Evolutionary conservation across 139 green algal species (phyloP).

Genomic region (Coccomyxa sp.): DNA sequence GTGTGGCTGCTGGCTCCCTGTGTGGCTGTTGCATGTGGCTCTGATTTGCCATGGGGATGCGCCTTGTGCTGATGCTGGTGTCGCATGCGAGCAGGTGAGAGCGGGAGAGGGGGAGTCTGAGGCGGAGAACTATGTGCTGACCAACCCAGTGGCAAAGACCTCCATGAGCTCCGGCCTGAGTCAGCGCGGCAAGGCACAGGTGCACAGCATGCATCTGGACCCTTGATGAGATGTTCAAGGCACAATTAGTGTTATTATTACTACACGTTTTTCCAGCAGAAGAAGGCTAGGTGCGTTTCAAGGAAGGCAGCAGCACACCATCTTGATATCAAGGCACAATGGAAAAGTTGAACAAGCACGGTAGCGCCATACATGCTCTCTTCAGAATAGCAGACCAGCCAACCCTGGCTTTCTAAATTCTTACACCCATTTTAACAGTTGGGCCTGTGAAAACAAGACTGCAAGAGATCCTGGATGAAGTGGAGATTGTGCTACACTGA

Average conservation of each 20-base stretch:
- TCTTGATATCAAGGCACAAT: background rate
- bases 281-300: background rate
- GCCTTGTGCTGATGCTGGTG: background rate
- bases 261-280: too few relatives aligned
- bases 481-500: too few relatives aligned
- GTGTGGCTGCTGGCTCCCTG: too few relatives aligned
- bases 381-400: too few relatives aligned
- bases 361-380: background rate
- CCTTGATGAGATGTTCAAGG: background rate
- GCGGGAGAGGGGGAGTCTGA: conserved; percentile 65
- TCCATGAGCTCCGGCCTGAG: conserved; percentile 47
- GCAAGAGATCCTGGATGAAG: too few relatives aligned
- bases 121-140: conserved; percentile 38
- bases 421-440: too few relatives aligned
- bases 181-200: conserved; percentile 51
- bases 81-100: conserved; percentile 29
- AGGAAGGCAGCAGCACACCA: background rate
- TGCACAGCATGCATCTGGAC: conserved; percentile 12
- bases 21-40: background rate
- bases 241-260: background rate
- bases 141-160: conserved; percentile 72
- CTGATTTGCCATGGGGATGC: background rate
- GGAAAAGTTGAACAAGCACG: background rate
- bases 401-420: too few relatives aligned
- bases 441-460: too few relatives aligned